Evolutionary conservation across 2,329 filamentous ascomycete species (phyloP).

Genomic region (Colletotrichum australisinense): DNA sequence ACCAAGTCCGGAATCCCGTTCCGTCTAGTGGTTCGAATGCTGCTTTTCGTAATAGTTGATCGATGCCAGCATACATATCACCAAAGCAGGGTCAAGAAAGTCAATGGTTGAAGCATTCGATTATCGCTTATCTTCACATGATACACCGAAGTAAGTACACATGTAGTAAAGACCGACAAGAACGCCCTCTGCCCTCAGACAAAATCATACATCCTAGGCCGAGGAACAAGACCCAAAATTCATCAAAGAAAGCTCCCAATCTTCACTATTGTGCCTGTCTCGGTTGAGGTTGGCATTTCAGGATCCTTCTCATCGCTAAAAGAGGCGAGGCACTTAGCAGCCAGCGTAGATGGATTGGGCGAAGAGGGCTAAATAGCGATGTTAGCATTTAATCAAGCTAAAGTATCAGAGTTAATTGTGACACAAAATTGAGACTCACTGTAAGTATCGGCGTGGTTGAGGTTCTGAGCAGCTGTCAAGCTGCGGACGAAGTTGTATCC

Average conservation of each 20-base stretch:
- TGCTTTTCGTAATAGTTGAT: background rate
- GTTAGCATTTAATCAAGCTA: background rate
- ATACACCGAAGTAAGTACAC: background rate
- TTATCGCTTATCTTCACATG: background rate
- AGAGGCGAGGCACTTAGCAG: slow-evolving; percentile 45
- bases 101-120: background rate
- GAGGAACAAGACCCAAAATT: no score
- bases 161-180: background rate
- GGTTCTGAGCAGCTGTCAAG: slow-evolving; percentile 59
- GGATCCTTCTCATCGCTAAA: background rate
- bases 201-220: background rate
- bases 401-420: no score
- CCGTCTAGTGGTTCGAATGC: background rate
- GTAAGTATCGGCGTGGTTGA: slow-evolving; percentile 73
- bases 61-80: background rate
- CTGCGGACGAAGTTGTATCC: slow-evolving; percentile 61
- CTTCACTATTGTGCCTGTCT: rapidly evolving
- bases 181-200: background rate
- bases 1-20: background rate
- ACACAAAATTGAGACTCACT: slow-evolving; percentile 48
- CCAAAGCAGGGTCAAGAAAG: background rate
- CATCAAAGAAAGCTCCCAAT: background rate
- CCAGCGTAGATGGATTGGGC: slow-evolving; percentile 43
- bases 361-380: slow-evolving; percentile 35
- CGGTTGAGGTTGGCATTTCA: background rate